Evolutionary conservation across 208 protist genomes (phyloP), one percentile per base, ranked within the genome.

Genomic region (Acanthamoeba lenticulata): DNA sequence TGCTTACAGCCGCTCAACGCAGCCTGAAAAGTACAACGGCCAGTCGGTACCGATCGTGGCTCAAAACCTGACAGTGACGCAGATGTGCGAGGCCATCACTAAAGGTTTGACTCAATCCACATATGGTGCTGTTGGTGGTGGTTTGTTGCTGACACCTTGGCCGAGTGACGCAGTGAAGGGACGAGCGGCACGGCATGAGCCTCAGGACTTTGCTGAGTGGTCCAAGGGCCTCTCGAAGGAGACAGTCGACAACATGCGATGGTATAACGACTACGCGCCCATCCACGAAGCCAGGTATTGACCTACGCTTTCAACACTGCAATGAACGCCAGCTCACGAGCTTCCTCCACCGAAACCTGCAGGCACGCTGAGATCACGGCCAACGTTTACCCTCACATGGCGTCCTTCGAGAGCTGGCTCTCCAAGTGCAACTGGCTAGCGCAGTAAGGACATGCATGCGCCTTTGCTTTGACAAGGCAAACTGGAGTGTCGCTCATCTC

Each of bases 161-260:
- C 62, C 49, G 19, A 57, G 13, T 19, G 17, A 72, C 57, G 17
- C 67, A 77, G 67, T 77, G 0, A 77, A 77, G 38, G 67, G 67
- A 45, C 67, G 67, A 0, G 19, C 13, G 67, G 67, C 67, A 21
- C 67, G 67, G 32, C 67, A 77, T 27, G 36, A 77, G 1, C 67
- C 67, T 7, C 67, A 77, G 32, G 36, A 77, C 36, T n/a, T 77
- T 44, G 67, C 29, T 27, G 67, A 77, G 38, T 77, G 67, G 67
- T 5, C 67, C 67, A 42, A 77, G 17, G 38, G 27, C 38, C 38
- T 77, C 11, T n/a, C 67, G 5, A 38, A 2, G 4, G 67, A 77
- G 38, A 77, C 67, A n/a, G 67, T 27, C 19, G 67, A 77, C 67
- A 77, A 77, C 67, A 77, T 77, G 67, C 67, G 36, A 77, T 77